These are phyloP conservation scores for Penicillium psychrosexuale DNA, from an alignment of 2,329 filamentous ascomycete species.

Conservation along the genomic window DNA sequence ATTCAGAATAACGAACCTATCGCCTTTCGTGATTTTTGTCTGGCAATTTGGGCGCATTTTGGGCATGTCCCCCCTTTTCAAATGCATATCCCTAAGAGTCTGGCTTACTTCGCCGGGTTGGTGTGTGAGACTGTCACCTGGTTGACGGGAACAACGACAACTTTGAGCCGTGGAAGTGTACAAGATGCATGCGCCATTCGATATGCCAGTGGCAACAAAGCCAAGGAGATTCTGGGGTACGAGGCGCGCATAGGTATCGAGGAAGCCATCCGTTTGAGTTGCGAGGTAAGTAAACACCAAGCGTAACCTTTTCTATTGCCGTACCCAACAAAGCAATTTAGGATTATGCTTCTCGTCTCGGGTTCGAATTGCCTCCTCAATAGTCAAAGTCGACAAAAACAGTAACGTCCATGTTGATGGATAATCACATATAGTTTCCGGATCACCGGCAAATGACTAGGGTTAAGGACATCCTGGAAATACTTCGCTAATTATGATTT, in stretches of 20 bases:
- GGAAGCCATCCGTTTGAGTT: slow-evolving; percentile 51
- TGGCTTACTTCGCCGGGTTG: slow-evolving; percentile 51
- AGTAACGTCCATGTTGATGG: background rate
- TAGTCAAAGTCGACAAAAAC: background rate
- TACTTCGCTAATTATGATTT: slow-evolving; percentile 8
- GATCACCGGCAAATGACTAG: background rate
- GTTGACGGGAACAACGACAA: slow-evolving; percentile 45
- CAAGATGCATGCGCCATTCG: slow-evolving; percentile 53
- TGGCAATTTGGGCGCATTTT: slow-evolving; percentile 48
- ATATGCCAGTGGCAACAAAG: slow-evolving; percentile 55
- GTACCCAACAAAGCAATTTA: slow-evolving; percentile 13
- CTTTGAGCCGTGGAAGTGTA: slow-evolving; percentile 54
- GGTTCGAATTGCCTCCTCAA: slow-evolving; percentile 20
- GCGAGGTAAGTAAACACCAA: slow-evolving; percentile 39
- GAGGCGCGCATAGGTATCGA: slow-evolving; percentile 50
- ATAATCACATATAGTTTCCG: slow-evolving; percentile 14
- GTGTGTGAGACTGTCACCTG: slow-evolving; percentile 49
- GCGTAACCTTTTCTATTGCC: background rate
- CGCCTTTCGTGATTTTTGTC: slow-evolving; percentile 44
- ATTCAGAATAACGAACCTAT: slow-evolving; percentile 49
- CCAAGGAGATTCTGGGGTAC: slow-evolving; percentile 53
- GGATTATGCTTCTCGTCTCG: slow-evolving; percentile 35
- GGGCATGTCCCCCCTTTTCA: slow-evolving; percentile 49
- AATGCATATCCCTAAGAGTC: slow-evolving; percentile 46
- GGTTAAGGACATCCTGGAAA: slow-evolving; percentile 12